Evolutionary conservation across 495 filamentous ascomycete genomes (phyloP).

Genomic region (Penicillium chermesinum): DNA sequence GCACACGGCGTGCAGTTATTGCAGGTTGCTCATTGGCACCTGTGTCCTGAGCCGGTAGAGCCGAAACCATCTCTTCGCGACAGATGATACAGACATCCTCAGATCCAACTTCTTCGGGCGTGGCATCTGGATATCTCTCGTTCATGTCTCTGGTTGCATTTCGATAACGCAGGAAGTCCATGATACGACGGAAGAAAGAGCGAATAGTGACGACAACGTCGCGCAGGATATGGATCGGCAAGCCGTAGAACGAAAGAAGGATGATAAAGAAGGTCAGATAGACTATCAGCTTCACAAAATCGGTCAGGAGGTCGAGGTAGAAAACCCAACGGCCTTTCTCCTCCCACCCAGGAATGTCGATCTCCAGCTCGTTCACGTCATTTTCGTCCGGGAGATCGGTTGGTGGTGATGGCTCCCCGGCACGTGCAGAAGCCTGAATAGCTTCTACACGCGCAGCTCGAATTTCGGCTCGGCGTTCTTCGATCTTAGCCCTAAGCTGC

Average conservation of each 20-base stretch:
- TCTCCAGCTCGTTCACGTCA: constrained; percentile 85
- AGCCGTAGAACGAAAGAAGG: constrained; percentile 85
- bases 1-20: constrained; percentile 28
- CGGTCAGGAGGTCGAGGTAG: constrained; percentile 80
- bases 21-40: constrained; percentile 22
- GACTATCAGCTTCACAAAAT: constrained; percentile 83
- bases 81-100: constrained; percentile 98
- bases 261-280: constrained; percentile 92
- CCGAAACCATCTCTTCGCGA: constrained; percentile 87
- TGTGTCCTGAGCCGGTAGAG: constrained; percentile 38
- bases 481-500: constrained; percentile 61
- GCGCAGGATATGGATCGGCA: constrained; percentile 93
- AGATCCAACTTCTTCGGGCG: constrained; percentile 71
- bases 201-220: constrained; percentile 91
- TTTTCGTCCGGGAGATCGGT: constrained; percentile 56
- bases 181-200: constrained; percentile 81
- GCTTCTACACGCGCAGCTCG: constrained; percentile 55
- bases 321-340: constrained; percentile 92
- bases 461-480: constrained; percentile 62
- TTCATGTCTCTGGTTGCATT: constrained; percentile 91
- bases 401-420: constrained; percentile 26
- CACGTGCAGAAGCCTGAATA: constrained; percentile 36
- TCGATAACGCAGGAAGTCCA: constrained; percentile 81
- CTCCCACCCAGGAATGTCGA: constrained; percentile 95
- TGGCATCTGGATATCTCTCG: constrained; percentile 85